A percentile compares a stretch with the other conserved stretches of the same genome.
Evolutionary conservation across 225 moss, liverwort and hornwort species (phyloP).

Genomic region (Sphagnum tenellum): DNA sequence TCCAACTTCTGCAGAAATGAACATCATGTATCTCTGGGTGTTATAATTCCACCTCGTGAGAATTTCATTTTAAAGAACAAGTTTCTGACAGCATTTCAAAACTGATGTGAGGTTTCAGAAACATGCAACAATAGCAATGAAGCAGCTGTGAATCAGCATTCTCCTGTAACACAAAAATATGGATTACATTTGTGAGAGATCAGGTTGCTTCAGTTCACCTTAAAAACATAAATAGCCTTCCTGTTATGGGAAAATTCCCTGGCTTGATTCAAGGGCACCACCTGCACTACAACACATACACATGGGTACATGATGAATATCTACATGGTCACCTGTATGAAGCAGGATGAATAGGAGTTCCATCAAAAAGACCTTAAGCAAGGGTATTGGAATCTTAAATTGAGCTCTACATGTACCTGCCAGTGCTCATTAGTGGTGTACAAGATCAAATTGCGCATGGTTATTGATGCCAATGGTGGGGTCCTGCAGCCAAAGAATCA

Average conservation of each 20-base stretch:
- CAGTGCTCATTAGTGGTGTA: conserved; percentile 93
- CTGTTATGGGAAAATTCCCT: conserved; percentile 69
- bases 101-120: too few species aligned
- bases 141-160: too few species aligned
- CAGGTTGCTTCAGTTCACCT: not conserved
- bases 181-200: too few species aligned
- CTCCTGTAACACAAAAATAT: too few species aligned
- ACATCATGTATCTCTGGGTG: not conserved
- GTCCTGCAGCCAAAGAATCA: conserved; percentile 47
- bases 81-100: too few species aligned
- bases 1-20: conserved; percentile 66
- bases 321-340: not conserved
- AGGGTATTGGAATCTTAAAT: too few species aligned
- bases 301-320: not conserved
- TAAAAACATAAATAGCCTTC: conserved; percentile 66
- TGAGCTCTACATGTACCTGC: conserved; percentile 34
- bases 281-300: conserved; percentile 35
- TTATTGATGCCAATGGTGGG: conserved; percentile 90
- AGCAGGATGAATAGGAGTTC: not conserved
- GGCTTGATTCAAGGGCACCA: conserved; percentile 80
- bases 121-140: too few species aligned
- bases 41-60: not conserved
- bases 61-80: not conserved
- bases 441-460: conserved; percentile 72
- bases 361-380: too few species aligned